phyloP scores from a whole-genome alignment of 495 filamentous ascomycete genomes.

The Penicillium desertorum region DNA sequence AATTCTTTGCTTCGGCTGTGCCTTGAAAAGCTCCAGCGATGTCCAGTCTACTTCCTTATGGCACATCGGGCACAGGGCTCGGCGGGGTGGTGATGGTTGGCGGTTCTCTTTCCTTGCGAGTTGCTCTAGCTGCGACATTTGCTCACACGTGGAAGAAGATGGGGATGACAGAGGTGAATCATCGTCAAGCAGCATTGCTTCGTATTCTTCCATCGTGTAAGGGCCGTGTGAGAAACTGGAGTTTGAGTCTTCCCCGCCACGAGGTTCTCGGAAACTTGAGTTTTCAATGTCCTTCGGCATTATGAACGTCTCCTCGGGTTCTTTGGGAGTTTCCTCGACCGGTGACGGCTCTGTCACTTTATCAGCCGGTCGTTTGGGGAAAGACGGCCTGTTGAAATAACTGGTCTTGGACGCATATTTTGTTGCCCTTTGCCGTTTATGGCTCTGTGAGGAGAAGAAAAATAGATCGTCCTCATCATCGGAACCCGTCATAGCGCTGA shows the following conservation, averaged over 20 bases:
- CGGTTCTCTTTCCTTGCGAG: background rate
- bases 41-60: conserved; percentile 55
- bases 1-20: conserved; percentile 53
- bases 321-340: conserved; percentile 6
- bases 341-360: background rate
- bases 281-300: conserved; percentile 29
- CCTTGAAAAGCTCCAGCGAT: conserved; percentile 49
- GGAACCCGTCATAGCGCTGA: conserved; percentile 8
- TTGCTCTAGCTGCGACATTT: background rate
- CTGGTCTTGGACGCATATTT: conserved; percentile 23
- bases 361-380: background rate
- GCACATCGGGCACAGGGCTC: conserved; percentile 66
- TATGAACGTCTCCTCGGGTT: conserved; percentile 28
- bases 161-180: conserved; percentile 19
- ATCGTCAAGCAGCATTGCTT: conserved; percentile 6
- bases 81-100: conserved; percentile 1
- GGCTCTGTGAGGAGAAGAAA: conserved; percentile 6
- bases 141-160: background rate
- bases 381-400: background rate
- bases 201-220: conserved; percentile 9
- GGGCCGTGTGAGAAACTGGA: conserved; percentile 30
- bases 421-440: conserved; percentile 25
- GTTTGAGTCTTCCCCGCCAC: background rate
- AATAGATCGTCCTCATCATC: conserved; percentile 22
- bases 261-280: conserved; percentile 20